Base-by-base conservation (phyloP, 768 basidiomycete species). In the Collybia nuda region DNA sequence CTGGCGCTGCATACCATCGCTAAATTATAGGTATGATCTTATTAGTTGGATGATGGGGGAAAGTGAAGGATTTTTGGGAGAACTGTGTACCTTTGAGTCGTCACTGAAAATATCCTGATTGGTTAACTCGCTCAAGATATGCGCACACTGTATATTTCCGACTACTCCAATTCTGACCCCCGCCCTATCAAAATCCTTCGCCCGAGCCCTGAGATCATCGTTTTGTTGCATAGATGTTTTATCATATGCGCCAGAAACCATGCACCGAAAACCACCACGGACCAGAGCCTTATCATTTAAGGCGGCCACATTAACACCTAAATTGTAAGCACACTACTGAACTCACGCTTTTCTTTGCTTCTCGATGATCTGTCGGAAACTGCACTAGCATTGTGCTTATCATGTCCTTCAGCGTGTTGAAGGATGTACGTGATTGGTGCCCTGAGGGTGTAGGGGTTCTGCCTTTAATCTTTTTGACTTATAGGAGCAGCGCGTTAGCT, bases 81-180 rank as follows among this genome's bases (percentile, higher is more conserved):
- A 26, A 26, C 7, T 26, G 24, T 4, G 24, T 7, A 26, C 24
- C 24, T 26, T 7, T 26, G 24, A 7, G 7, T 7, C 24, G 4
- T 7, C 24, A 26, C 4, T 7, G 3, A 7, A 36, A 19, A 56
- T 44, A 8, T 44, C 53, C 39, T 39, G 37, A 6, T 50, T 52
- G 8, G 52, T 53, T n/a, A 53, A 51, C 56, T 19, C 53, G 56
- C 21, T 48, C 39, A 49, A 57, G 46, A 26, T 57, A 50, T 6
- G 46, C 56, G 38, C 49, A 52, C 18, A 35, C 23, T 5, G 53
- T 51, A 36, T 56, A 37, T n/a, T n/a, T n/a, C n/a, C n/a, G n/a
- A n/a, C n/a, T n/a, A n/a, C n/a, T n/a, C n/a, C n/a, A n/a, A n/a
- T n/a, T n/a, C n/a, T n/a, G n/a, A n/a, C n/a, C n/a, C n/a, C n/a